Evolutionary conservation across 495 filamentous ascomycete species (phyloP).

Genomic region (Cenococcum geophilum): DNA sequence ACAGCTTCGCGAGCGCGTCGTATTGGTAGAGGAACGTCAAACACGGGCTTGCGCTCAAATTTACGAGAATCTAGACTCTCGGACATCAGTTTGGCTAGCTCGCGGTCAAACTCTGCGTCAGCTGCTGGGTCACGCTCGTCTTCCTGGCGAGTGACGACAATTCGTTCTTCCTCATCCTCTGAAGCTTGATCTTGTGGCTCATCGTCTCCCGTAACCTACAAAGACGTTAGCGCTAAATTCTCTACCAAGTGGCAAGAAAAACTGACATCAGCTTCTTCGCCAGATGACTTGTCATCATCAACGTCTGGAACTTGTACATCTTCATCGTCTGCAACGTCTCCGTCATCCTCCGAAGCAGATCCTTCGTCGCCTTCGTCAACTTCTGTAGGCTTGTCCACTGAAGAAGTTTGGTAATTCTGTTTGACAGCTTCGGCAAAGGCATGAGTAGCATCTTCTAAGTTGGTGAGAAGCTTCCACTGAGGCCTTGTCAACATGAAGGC

Average conservation of each 20-base stretch:
- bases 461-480: conserved; percentile 80
- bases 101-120: conserved; percentile 95
- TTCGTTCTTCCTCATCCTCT: conserved; percentile 76
- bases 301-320: conserved; percentile 45
- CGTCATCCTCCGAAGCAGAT: conserved; percentile 37
- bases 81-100: conserved; percentile 97
- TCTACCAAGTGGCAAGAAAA: conserved; percentile 1
- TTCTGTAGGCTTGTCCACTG: conserved; percentile 50
- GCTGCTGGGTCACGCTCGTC: conserved; percentile 89
- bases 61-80: conserved; percentile 91
- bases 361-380: conserved; percentile 51
- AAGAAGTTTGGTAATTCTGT: conserved; percentile 76
- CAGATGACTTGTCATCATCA: conserved; percentile 54
- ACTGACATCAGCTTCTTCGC: conserved; percentile 53
- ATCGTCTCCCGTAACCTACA: conserved; percentile 21
- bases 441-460: conserved; percentile 74
- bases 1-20: conserved; percentile 59
- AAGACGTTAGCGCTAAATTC: background rate
- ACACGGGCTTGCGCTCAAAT: conserved; percentile 86
- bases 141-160: conserved; percentile 82
- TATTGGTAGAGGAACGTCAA: conserved; percentile 91
- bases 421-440: conserved; percentile 81
- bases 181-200: conserved; percentile 51
- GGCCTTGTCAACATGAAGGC: conserved; percentile 76
- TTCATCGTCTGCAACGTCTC: conserved; percentile 40